These are phyloP conservation scores for Ustilago crameri DNA, from an alignment of 1,284 basidiomycete species.

Conservation along the genomic window DNA sequence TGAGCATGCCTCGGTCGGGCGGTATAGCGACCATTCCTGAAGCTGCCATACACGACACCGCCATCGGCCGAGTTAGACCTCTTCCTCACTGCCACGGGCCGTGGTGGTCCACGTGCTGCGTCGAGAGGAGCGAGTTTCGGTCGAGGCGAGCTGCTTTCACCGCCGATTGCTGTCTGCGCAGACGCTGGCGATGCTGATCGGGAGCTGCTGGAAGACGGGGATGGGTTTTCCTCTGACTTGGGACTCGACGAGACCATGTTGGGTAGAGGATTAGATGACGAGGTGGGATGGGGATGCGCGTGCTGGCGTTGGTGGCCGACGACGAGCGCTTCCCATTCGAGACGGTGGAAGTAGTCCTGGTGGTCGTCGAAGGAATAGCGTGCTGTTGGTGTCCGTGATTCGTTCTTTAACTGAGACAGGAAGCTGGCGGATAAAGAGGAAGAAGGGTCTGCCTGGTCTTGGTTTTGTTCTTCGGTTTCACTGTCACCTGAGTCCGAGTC, in stretches of 20 bases:
- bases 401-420: constrained; percentile 20
- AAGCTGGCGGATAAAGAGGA: constrained; percentile 32
- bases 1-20: constrained; percentile 35
- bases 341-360: constrained; percentile 39
- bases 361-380: constrained; percentile 51
- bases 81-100: constrained; percentile 6
- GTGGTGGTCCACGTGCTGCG: not conserved
- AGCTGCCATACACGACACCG: constrained; percentile 8
- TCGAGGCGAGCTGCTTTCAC: constrained; percentile 9
- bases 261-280: too few species aligned
- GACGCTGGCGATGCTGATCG: constrained; percentile 13
- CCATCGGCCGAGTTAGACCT: constrained; percentile 37
- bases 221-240: not conserved
- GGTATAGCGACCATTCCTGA: constrained; percentile 22
- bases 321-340: constrained; percentile 41
- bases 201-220: constrained; percentile 5
- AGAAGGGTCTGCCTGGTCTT: constrained; percentile 7
- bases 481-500: constrained; percentile 11
- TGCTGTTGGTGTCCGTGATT: constrained; percentile 22
- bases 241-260: constrained; percentile 8
- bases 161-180: constrained; percentile 4
- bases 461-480: constrained; percentile 2
- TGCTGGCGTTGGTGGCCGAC: constrained; percentile 8
- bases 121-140: constrained; percentile 10
- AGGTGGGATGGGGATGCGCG: constrained; percentile 4